Base-by-base conservation (phyloP, 2,329 filamentous ascomycete genomes). In the Cladophialophora bantiana region DNA sequence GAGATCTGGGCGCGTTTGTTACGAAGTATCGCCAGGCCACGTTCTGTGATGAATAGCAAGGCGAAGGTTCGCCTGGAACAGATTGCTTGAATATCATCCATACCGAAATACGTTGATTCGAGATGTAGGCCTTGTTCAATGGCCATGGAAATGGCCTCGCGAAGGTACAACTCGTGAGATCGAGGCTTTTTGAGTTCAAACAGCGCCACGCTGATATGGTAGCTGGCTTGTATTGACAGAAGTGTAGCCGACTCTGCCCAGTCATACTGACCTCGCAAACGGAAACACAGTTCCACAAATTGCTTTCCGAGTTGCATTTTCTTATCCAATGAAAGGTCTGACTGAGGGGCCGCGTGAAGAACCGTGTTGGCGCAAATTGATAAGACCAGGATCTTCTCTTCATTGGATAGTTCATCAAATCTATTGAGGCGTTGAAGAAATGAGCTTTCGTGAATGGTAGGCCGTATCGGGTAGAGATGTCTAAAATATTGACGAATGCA, bases 161-260 rank as follows among this genome's bases (percentile, higher is more conserved):
- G 69, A 7, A 73, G 65, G 48, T 72, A 73, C 54, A 73, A 72
- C 40, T 72, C 63, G 63, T 72, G 71, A 3, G 71, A 69, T n/a
- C 70, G 68, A 15, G 71, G 69, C 55, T 65, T 68, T 58, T 72
- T 72, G 57, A 73, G 70, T 53, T 73, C 72, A 50, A 73, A 73
- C 13, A 72, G 64, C 4, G 71, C 68, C 20, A 73, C 70, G 55
- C 62, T 69, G 15, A 72, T 69, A 36, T 70, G 70, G 53, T 72
- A 73, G 45, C 67, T 70, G 20, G 72, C 64, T 55, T 72, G 70
- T 26, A 73, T 66, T 13, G 72, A 71, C 7, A 70, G 45, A 3
- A 73, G 58, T 3, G 71, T 70, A 18, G 68, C 63, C 9, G 66
- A 68, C 52, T 73, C 72, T 26, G 68, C 67, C 71, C 71, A 73